These are phyloP conservation scores for Paramecium biaurelia DNA, from an alignment of 73 alveolate species.

Conservation along the genomic window DNA sequence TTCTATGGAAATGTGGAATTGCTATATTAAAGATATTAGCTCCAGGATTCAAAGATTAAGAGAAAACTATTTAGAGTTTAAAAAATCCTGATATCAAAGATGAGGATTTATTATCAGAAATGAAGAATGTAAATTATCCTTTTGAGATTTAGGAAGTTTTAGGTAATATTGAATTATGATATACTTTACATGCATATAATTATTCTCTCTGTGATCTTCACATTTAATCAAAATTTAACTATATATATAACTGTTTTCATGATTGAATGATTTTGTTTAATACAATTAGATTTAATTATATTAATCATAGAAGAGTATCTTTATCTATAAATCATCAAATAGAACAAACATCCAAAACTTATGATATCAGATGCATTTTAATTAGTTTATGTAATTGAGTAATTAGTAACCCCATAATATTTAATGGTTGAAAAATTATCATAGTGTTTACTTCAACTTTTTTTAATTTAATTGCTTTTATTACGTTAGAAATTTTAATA, in stretches of 20 bases:
- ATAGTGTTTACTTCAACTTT: too few relatives aligned
- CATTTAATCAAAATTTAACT: background rate
- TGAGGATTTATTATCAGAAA: background rate
- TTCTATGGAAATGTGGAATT: slow-evolving; percentile 31
- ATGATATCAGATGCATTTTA: background rate
- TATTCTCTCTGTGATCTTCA: background rate
- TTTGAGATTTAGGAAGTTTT: background rate
- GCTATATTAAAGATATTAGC: background rate
- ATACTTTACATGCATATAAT: background rate
- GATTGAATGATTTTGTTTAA: background rate
- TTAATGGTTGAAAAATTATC: too few relatives aligned
- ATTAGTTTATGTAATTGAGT: too few relatives aligned
- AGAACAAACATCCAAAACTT: background rate
- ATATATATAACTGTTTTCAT: background rate
- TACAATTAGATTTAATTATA: background rate
- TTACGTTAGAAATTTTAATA: background rate
- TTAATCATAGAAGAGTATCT: background rate
- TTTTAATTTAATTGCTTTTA: background rate
- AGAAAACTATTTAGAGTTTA: background rate
- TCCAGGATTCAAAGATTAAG: background rate
- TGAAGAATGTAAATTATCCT: background rate
- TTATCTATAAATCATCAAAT: background rate
- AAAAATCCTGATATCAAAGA: slow-evolving; percentile 2
- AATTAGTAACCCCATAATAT: too few relatives aligned
- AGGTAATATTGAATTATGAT: slow-evolving; percentile 5